Base-by-base conservation (phyloP, 306 rosid genomes). In the Ormosia semicastrata region DNA sequence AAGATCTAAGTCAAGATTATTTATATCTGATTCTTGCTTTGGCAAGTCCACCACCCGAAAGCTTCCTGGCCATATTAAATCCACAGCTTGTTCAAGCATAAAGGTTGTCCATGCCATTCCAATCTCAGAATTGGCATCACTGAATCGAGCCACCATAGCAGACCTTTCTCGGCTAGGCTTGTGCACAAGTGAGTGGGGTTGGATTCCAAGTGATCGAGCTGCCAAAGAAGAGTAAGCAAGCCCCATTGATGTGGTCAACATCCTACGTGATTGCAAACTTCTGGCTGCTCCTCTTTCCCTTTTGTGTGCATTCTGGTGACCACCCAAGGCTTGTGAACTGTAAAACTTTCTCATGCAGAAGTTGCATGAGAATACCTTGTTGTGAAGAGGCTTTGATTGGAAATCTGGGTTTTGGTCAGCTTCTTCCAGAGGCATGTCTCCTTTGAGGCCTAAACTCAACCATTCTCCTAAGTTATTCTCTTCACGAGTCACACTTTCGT, bases 241-340 rank as follows among this genome's bases (percentile, higher is more conserved):
- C n/a, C 86, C 85, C 66, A 72, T 81, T 52, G 91, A 24, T 49
- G 78, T 41, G 66, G 76, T 82, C 89, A 79, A 85, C 85, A 79
- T 76, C 60, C 77, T 87, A 39, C 84, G 88, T 78, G 93, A 84
- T 53, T 86, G 85, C 76, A 71, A 78, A 47, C 90, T 87, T 64
- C 87, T 90, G 12, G 91, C 91, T 11, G 90, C 91, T 81, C 90
- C 92, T 84, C 97, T 87, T 72, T 92, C 97, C 66, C 91, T 90
- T 70, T 90, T 90, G 85, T 92, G 94, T 65, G 97, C 97, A 80
- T 92, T 92, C 73, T 92, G 97, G 86, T 92, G 97, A 67, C 97
- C 97, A 29, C 97, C 94, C 40, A 92, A 81, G 44, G 94, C 97
- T 75, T 90, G 97, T 65, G 97, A 92, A 41, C 91, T 92, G 60